These are phyloP conservation scores for Penicillium frequentans DNA, from an alignment of 2,329 filamentous ascomycete genomes.

Conservation along the genomic window DNA sequence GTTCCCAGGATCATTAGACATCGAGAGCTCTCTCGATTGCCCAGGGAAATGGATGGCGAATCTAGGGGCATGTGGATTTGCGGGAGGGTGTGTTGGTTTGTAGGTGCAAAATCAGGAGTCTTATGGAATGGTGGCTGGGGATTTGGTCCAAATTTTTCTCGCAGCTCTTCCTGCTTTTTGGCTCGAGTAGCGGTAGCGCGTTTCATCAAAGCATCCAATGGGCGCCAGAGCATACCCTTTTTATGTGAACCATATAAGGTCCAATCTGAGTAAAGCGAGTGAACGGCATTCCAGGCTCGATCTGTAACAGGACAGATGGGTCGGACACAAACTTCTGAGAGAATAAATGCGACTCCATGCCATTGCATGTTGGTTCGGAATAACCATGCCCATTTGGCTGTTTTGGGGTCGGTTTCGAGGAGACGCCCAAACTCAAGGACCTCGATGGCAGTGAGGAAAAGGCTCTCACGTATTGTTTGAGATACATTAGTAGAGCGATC, in stretches of 20 bases:
- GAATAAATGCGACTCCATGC: conserved; percentile 63
- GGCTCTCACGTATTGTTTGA: conserved; percentile 63
- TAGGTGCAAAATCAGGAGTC: conserved; percentile 1
- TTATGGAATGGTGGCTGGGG: conserved; percentile 1
- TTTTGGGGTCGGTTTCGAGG: conserved; percentile 63
- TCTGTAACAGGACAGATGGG: conserved; percentile 59
- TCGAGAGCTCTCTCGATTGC: background rate
- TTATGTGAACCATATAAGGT: conserved; percentile 38
- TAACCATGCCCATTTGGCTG: conserved; percentile 65
- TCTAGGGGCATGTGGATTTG: conserved; percentile 20
- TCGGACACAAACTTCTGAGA: conserved; percentile 60
- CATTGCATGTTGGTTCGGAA: conserved; percentile 66
- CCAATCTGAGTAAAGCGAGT: conserved; percentile 44
- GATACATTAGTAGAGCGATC: conserved; percentile 57
- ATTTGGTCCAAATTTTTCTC: conserved; percentile 18
- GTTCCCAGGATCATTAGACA: conserved; percentile 5
- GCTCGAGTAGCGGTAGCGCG: conserved; percentile 57
- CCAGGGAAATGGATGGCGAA: background rate
- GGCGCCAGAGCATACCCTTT: conserved; percentile 63
- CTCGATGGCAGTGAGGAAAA: conserved; percentile 72
- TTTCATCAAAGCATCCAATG: conserved; percentile 60
- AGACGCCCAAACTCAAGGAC: conserved; percentile 70
- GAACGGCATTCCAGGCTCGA: conserved; percentile 60
- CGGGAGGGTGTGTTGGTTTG: conserved; percentile 16
- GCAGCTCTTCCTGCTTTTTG: conserved; percentile 44